These are phyloP conservation scores for Oryza coarctata DNA, from an alignment of 176 grass and related monocot species.

Conservation along the genomic window DNA sequence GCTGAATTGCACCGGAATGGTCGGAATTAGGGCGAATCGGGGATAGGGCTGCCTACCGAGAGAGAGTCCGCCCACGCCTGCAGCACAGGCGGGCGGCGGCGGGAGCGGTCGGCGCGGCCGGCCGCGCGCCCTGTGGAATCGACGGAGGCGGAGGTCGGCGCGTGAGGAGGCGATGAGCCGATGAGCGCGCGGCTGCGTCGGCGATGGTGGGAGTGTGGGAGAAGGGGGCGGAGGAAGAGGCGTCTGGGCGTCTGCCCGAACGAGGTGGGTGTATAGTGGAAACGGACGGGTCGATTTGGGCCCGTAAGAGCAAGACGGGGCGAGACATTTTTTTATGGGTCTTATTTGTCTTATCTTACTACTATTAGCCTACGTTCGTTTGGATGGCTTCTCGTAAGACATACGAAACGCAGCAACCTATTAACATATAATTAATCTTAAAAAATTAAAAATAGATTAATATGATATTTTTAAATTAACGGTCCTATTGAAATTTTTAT, in stretches of 20 bases:
- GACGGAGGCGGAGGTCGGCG: background rate
- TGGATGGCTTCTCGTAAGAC: no score
- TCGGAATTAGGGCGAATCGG: background rate
- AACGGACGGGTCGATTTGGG: background rate
- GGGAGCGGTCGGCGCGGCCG: background rate
- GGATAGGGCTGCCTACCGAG: slow-evolving; percentile 7
- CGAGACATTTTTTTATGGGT: background rate
- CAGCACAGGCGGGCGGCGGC: background rate
- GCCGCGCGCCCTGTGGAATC: background rate
- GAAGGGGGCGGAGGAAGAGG: background rate
- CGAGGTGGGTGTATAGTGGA: background rate
- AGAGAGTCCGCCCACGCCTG: background rate
- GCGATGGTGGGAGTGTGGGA: background rate
- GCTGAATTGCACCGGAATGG: background rate
- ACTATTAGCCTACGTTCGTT: no score
- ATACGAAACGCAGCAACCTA: no score
- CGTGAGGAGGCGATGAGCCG: background rate
- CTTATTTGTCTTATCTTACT: no score
- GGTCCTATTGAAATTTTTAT: no score
- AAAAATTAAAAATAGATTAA: no score
- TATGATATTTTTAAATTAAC: no score
- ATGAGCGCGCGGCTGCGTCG: background rate
- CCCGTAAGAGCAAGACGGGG: background rate
- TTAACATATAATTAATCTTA: no score
- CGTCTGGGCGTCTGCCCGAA: background rate